Evolutionary conservation across 2,329 filamentous ascomycete genomes (phyloP).

Genomic region (Dissoconium aciculare): DNA sequence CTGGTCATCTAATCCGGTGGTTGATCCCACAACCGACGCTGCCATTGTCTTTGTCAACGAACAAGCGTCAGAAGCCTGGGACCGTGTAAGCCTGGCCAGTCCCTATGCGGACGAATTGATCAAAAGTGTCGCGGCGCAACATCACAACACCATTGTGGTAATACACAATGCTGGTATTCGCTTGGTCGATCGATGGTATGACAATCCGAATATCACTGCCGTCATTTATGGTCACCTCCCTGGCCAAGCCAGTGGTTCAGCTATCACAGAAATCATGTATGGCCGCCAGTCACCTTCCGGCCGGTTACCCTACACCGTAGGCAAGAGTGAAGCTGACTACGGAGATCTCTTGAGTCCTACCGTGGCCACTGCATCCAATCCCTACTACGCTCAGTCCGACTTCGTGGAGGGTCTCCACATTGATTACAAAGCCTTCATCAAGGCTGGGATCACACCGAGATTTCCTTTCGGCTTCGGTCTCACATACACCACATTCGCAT

Average conservation of each 20-base stretch:
- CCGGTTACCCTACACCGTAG: slow-evolving; percentile 20
- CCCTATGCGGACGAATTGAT: slow-evolving; percentile 17
- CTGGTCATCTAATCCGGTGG: slow-evolving; percentile 12
- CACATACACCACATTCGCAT: slow-evolving; percentile 31
- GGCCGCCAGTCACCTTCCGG: slow-evolving; percentile 18
- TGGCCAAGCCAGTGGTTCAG: slow-evolving; percentile 14
- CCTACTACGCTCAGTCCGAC: slow-evolving; percentile 14
- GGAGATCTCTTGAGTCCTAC: slow-evolving; percentile 13
- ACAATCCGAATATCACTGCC: slow-evolving; percentile 15
- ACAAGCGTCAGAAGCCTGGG: slow-evolving; percentile 16
- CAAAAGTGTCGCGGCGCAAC: slow-evolving; percentile 18
- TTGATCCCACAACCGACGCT: slow-evolving; percentile 14
- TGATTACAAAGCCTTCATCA: slow-evolving; percentile 31
- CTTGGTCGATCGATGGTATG: slow-evolving; percentile 18
- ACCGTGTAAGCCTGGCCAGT: slow-evolving; percentile 17
- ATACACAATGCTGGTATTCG: slow-evolving; percentile 21
- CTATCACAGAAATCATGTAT: slow-evolving; percentile 14
- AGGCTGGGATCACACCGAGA: slow-evolving; percentile 26
- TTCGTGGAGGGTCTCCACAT: slow-evolving; percentile 29
- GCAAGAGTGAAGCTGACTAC: slow-evolving; percentile 18
- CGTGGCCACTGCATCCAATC: slow-evolving; percentile 8
- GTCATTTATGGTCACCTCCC: slow-evolving; percentile 11
- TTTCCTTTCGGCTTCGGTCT: slow-evolving; percentile 33
- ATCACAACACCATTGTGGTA: slow-evolving; percentile 20
- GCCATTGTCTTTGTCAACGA: slow-evolving; percentile 22